A percentile compares a stretch with the other conserved stretches of the same genome.
These are phyloP conservation scores for Neckera pumila DNA, from an alignment of 225 moss, liverwort and hornwort species.

Conservation along the genomic window DNA sequence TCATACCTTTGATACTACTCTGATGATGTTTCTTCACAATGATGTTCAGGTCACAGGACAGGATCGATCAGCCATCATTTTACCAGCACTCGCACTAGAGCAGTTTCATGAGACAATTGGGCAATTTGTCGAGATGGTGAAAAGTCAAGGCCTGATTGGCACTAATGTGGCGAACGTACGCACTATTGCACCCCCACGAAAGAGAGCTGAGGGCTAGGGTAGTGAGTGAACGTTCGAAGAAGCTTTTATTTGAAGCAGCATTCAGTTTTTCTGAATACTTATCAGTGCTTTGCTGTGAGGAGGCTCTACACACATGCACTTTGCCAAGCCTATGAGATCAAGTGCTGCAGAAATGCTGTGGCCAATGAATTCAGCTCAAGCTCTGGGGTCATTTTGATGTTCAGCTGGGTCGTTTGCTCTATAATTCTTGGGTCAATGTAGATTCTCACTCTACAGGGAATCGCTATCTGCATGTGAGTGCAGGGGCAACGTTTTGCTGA, in stretches of 20 bases:
- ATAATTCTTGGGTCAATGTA: slow-evolving; percentile 20
- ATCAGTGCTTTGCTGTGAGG: slow-evolving; percentile 62
- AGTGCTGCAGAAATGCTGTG: slow-evolving; percentile 63
- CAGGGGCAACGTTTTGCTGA: slow-evolving; percentile 65
- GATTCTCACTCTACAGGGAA: slow-evolving; percentile 15
- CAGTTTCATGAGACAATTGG: slow-evolving; percentile 64
- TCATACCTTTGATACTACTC: neutral
- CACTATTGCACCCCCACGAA: slow-evolving; percentile 67
- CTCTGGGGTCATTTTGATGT: slow-evolving; percentile 35
- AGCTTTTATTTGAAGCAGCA: slow-evolving; percentile 23
- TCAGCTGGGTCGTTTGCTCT: slow-evolving; percentile 42
- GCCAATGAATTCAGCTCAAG: slow-evolving; percentile 49
- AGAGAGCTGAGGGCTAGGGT: slow-evolving; percentile 63
- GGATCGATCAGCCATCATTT: slow-evolving; percentile 59
- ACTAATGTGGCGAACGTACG: slow-evolving; percentile 62
- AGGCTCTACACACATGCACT: slow-evolving; percentile 43
- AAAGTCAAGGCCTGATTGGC: slow-evolving; percentile 48
- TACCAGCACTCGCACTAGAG: slow-evolving; percentile 55
- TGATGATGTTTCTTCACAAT: neutral
- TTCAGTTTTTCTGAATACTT: slow-evolving; percentile 26
- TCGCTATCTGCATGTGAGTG: slow-evolving; percentile 66
- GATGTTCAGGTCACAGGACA: slow-evolving; percentile 45
- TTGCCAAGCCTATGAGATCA: slow-evolving; percentile 35
- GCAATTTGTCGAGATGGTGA: slow-evolving; percentile 72
- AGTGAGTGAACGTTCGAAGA: slow-evolving; percentile 23